Evolutionary conservation across 805 yeast genomes (phyloP).

Genomic region (Ogataea parapolymorpha): DNA sequence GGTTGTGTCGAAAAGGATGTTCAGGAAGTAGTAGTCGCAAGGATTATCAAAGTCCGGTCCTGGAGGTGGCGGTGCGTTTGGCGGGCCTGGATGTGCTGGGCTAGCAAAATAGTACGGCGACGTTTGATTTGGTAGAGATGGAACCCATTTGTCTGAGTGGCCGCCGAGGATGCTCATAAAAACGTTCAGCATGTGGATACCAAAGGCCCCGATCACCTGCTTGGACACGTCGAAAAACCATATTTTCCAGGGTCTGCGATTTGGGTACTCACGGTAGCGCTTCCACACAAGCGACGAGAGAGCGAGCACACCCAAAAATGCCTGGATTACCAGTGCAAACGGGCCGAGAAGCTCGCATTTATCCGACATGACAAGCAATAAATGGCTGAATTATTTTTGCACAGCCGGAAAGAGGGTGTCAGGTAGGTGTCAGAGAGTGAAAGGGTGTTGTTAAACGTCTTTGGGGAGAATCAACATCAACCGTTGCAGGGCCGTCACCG

Average conservation of each 20-base stretch:
- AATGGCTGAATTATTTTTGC: neutral
- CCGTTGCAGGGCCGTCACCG: too few species aligned
- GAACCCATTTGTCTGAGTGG: conserved; percentile 19
- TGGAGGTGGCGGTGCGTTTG: conserved; percentile 6
- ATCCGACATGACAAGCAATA: conserved; percentile 11
- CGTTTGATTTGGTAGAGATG: conserved; percentile 4
- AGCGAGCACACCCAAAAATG: conserved; percentile 71
- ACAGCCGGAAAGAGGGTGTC: neutral
- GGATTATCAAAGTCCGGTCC: conserved; percentile 50
- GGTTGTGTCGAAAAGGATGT: conserved; percentile 86
- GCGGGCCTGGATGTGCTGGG: neutral
- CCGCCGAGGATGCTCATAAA: conserved; percentile 61
- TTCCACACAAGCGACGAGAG: conserved; percentile 71
- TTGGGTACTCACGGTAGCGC: conserved; percentile 74
- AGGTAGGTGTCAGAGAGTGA: neutral
- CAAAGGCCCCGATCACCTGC: conserved; percentile 83
- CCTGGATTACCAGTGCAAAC: conserved; percentile 77
- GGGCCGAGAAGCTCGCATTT: conserved; percentile 77
- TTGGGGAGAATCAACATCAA: too few species aligned
- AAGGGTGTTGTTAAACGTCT: too few species aligned
- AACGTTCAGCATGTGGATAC: conserved; percentile 77
- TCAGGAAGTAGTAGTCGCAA: conserved; percentile 93
- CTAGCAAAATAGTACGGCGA: conserved; percentile 9
- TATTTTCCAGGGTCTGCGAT: conserved; percentile 77
- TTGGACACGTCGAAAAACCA: conserved; percentile 91